Evolutionary conservation across 1,284 basidiomycete genomes (phyloP), one percentile per base, ranked within the genome.

Genomic region (Leccinum proximum): DNA sequence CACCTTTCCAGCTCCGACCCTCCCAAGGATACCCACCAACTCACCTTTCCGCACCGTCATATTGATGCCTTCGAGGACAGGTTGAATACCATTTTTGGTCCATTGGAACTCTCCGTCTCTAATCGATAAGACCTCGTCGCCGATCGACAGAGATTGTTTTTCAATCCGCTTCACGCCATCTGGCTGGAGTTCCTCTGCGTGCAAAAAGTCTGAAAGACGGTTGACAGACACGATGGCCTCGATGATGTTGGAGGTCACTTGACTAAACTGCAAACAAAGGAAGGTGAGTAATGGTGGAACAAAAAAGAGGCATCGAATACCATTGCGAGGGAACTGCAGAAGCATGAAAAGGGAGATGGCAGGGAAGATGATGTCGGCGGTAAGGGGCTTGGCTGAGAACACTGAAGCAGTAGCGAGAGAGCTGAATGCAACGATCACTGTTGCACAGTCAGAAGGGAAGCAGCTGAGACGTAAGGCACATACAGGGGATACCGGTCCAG

Each of bases 311-410:
- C n/a, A 16, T 10, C 7, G 67, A 76, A 40, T 73, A 90, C 87
- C 89, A 97, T 94, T 1, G 88, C 91, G 81, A 26, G 96, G 95
- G 80, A 97, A 92, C 69, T 90, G 85, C 40, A 98, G 81, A 1
- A 98, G 83, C 84, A 94, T 91, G 80, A 98, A 98, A 50, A 98
- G 81, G 0, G 94, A 92, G 62, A 98, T 94, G 0, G 94, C 89
- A 4, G 96, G 96, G 84, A 98, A 98, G 70, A 98, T 95, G 67
- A 96, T 81, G 71, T 97, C 94, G 2, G 92, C 87, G 0, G 96
- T 98, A 5, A 98, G 78, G 2, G 95, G 93, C 58, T 75, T 82
- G 2, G 84, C 78, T 2, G 88, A 89, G 1, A 88, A 87, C 22
- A 83, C 74, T 0, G 93, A 90, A 53, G 94, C 96, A 1, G 89